Evolutionary conservation across 2,329 filamentous ascomycete genomes (phyloP), one percentile per base, ranked within the genome.

Genomic region (Penicillium palitans): DNA sequence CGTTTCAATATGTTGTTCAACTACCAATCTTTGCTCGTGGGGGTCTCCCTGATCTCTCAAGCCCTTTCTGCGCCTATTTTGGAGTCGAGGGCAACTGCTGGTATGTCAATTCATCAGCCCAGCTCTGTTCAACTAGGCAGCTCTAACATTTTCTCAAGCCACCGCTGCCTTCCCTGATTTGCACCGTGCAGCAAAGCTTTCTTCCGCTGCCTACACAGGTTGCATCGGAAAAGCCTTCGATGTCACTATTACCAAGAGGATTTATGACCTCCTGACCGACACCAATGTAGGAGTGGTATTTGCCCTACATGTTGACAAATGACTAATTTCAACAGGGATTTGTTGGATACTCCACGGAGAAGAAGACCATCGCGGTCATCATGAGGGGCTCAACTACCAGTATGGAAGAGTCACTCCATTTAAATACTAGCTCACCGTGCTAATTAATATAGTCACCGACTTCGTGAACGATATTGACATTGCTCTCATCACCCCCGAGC

Each of bases 321-420:
- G 6, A 37, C 39, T 61, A 12, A 58, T 3, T 2, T n/a, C 0
- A 4, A 2, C 24, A 70, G 70, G 70, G 70, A 3, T 72, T 60
- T 31, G 51, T 72, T 15, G 70, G 70, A 35, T 71, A 71, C 52
- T 72, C 69, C 5, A 57, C 31, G 0, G 45, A 59, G 9, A 61
- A 66, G 37, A 67, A 68, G 51, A 68, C 58, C 6, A 72, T 72
- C 24, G 58, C 68, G 0, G 70, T 72, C 2, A 66, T 69, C 10
- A 71, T 72, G 70, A 63, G 62, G 40, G 70, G 70, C n/a, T 72
- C 69, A 1, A 71, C 69, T 2, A 67, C 62, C 21, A 40, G 67
- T 71, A 25, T 41, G 62, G 50, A 5, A 5, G 17, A 21, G 10
- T 9, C 19, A 29, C 8, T 2, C 54, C n/a, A 6, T 15, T 24